phyloP scores from a whole-genome alignment of 2,329 filamentous ascomycete species.

The Didymella pinodella region DNA sequence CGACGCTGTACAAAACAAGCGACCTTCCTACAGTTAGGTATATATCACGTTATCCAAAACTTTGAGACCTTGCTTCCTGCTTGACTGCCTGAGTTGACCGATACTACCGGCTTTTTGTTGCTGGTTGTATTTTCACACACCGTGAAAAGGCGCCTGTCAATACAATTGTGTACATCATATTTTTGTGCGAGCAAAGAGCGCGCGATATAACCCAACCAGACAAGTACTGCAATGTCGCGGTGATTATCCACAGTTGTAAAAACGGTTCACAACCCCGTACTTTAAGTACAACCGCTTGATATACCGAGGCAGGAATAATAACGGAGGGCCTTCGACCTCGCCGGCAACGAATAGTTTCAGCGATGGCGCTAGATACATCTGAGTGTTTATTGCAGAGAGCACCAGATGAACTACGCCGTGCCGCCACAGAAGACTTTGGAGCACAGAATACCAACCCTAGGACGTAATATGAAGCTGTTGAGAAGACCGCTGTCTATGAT shows the following conservation, averaged over 20 bases:
- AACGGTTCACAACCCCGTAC: background rate
- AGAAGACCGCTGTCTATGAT: background rate
- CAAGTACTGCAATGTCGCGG: background rate
- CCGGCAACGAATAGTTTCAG: background rate
- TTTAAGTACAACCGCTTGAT: background rate
- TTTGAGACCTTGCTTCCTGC: no score
- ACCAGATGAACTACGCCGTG: background rate
- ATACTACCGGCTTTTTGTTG: no score
- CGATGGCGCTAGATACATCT: background rate
- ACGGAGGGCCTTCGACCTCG: background rate
- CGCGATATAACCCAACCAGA: background rate
- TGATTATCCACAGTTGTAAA: no score
- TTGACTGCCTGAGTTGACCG: no score
- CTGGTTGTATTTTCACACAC: no score
- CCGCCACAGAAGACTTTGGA: background rate
- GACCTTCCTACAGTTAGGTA: no score
- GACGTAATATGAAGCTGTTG: background rate
- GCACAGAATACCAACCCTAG: background rate
- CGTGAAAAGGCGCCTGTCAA: no score
- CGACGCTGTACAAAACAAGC: no score
- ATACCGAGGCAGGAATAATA: background rate
- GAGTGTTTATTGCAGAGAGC: background rate
- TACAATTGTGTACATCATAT: no score
- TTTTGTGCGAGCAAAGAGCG: no score
- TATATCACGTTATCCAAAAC: no score